phyloP scores from a whole-genome alignment of 75 land plant species.

The Pinus albicaulis region DNA sequence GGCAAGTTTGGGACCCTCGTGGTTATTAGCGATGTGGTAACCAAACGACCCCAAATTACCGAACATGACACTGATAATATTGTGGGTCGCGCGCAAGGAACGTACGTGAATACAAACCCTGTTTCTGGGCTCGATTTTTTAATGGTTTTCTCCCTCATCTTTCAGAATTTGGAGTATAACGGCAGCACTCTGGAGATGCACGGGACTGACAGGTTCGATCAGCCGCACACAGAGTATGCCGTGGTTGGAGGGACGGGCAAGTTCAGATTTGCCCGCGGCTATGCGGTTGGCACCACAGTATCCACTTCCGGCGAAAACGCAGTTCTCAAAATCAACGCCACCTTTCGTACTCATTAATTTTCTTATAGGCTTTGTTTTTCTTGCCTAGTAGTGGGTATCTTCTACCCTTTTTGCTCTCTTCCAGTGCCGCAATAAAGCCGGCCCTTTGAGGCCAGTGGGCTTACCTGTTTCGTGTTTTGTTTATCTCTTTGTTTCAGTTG shows the following conservation, averaged over 20 bases:
- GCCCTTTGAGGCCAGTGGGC: too few species aligned
- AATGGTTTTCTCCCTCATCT: background rate
- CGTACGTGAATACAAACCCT: background rate
- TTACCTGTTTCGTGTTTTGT: too few species aligned
- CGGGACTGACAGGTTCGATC: conserved; percentile 11
- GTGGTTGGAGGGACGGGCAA: conserved; percentile 31
- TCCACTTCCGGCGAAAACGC: too few species aligned
- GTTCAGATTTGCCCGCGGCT: conserved; percentile 26
- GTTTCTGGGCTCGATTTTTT: background rate
- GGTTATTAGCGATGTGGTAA: background rate
- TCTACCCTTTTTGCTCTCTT: too few species aligned
- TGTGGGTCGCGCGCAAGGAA: background rate
- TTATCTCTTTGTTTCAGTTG: too few species aligned
- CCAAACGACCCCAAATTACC: background rate
- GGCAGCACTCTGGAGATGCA: conserved; percentile 25
- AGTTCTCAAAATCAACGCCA: too few species aligned
- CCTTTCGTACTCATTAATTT: too few species aligned
- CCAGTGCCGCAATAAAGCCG: too few species aligned
- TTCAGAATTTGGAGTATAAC: background rate
- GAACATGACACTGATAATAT: too few species aligned
- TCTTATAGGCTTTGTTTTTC: too few species aligned
- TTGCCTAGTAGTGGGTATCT: too few species aligned
- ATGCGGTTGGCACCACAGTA: too few species aligned
- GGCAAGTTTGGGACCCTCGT: background rate
- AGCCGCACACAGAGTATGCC: conserved; percentile 5